A percentile compares a stretch with the other conserved stretches of the same genome.
phyloP scores from a whole-genome alignment of 345 rosid species.

The Sonneratia alba region DNA sequence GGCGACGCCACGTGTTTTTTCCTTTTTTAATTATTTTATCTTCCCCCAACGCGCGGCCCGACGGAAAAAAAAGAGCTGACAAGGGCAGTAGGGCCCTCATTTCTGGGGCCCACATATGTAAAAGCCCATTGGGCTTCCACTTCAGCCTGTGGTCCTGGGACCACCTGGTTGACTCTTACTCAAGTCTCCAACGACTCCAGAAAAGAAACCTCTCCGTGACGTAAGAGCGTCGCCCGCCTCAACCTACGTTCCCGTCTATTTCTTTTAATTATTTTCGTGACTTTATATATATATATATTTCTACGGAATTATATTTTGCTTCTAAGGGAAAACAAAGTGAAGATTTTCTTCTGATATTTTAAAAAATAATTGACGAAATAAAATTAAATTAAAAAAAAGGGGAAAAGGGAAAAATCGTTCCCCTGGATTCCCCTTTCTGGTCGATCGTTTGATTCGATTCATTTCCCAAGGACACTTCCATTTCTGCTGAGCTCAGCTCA shows the following conservation, averaged over 20 bases:
- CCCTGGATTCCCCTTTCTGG: background rate
- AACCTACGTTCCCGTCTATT: too few relatives aligned
- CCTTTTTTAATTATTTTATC: background rate
- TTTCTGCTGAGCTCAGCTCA: background rate
- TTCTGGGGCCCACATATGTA: too few relatives aligned
- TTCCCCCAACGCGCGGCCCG: background rate
- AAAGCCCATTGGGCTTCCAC: background rate
- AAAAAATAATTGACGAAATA: too few relatives aligned
- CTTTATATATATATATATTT: too few relatives aligned
- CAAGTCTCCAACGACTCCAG: too few relatives aligned
- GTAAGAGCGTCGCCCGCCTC: too few relatives aligned
- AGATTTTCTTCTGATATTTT: too few relatives aligned
- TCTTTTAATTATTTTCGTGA: too few relatives aligned
- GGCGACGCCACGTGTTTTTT: constrained; percentile 51
- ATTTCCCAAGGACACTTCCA: background rate
- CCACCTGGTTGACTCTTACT: background rate
- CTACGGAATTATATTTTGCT: too few relatives aligned
- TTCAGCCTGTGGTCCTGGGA: background rate
- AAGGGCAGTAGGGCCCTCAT: background rate
- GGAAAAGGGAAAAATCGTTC: background rate
- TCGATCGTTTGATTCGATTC: background rate
- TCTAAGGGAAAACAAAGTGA: too few relatives aligned
- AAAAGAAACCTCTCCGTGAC: too few relatives aligned
- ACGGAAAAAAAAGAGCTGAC: background rate
- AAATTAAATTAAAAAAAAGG: background rate